A percentile compares a stretch with the other conserved stretches of the same genome.
These are phyloP conservation scores for Cryptosporidium bovis DNA, from an alignment of 169 alveolate species.

Conservation along the genomic window DNA sequence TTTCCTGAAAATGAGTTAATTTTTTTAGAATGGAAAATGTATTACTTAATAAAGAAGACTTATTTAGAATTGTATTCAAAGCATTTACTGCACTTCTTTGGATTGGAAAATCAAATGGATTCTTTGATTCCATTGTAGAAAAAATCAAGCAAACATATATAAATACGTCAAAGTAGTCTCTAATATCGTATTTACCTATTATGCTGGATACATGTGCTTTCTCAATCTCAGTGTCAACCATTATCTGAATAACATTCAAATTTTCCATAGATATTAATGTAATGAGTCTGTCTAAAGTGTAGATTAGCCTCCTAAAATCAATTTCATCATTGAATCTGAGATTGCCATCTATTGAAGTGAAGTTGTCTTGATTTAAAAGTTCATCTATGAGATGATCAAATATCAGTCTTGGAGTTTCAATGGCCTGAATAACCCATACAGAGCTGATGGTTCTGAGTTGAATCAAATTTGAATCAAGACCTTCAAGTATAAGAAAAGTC, in stretches of 20 bases:
- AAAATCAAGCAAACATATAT: constrained; percentile 10
- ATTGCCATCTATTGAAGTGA: too few relatives aligned
- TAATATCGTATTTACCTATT: constrained; percentile 4
- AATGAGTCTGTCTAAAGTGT: constrained; percentile 31
- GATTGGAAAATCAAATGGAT: constrained; percentile 16
- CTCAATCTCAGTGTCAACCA: constrained; percentile 13
- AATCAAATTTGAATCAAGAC: constrained; percentile 28
- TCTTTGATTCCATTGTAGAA: constrained; percentile 9
- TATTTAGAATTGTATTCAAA: constrained; percentile 25
- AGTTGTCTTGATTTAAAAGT: background rate
- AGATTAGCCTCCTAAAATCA: constrained; percentile 45
- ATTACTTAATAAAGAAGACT: constrained; percentile 1
- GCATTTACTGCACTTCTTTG: constrained; percentile 41
- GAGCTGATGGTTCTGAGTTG: constrained; percentile 42
- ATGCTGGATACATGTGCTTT: background rate
- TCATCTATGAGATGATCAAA: constrained; percentile 55
- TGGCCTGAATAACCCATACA: constrained; percentile 45
- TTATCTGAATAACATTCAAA: constrained; percentile 37
- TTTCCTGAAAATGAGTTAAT: constrained; percentile 15
- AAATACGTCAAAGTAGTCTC: constrained; percentile 57
- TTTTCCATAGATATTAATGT: constrained; percentile 59
- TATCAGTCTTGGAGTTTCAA: constrained; percentile 43
- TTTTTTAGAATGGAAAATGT: background rate
- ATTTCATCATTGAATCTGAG: constrained; percentile 32
- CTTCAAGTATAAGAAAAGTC: constrained; percentile 51